Evolutionary conservation across 2,329 filamentous ascomycete genomes (phyloP).

Genomic region (Colletotrichum graminicola): DNA sequence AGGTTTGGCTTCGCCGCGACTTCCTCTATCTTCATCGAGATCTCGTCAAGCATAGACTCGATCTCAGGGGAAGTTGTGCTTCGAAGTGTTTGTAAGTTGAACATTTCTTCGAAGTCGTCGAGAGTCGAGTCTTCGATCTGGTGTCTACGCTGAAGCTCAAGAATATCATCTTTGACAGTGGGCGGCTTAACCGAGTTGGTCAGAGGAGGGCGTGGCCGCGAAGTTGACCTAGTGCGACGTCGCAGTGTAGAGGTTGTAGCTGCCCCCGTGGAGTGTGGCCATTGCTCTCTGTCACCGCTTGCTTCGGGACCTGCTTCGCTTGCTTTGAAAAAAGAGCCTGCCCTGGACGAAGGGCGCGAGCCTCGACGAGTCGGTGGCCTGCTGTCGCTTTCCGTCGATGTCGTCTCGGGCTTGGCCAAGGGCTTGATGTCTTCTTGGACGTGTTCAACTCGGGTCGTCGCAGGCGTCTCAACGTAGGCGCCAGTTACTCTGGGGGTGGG

Average conservation of each 20-base stretch:
- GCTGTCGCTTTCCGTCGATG: constrained; percentile 8
- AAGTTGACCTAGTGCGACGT: constrained; percentile 54
- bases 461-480: constrained; percentile 69
- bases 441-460: constrained; percentile 57
- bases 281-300: constrained; percentile 14
- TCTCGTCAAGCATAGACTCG: constrained; percentile 42
- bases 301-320: constrained; percentile 23
- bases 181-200: constrained; percentile 67
- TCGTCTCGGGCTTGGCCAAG: constrained; percentile 20
- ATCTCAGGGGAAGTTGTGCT: constrained; percentile 33
- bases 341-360: constrained; percentile 20
- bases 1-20: constrained; percentile 32
- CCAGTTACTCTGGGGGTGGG: constrained; percentile 68
- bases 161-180: constrained; percentile 67
- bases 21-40: constrained; percentile 41
- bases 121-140: constrained; percentile 71
- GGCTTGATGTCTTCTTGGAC: constrained; percentile 45
- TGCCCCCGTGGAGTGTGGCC: constrained; percentile 41
- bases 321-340: constrained; percentile 11
- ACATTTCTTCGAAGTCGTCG: constrained; percentile 68
- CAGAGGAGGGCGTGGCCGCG: constrained; percentile 60
- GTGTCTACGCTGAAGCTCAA: constrained; percentile 64
- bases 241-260: constrained; percentile 32
- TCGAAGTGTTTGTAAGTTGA: constrained; percentile 45
- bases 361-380: constrained; percentile 28